Base-by-base conservation (phyloP, 768 basidiomycete species). In the Xerocomellus chrysenteron region DNA sequence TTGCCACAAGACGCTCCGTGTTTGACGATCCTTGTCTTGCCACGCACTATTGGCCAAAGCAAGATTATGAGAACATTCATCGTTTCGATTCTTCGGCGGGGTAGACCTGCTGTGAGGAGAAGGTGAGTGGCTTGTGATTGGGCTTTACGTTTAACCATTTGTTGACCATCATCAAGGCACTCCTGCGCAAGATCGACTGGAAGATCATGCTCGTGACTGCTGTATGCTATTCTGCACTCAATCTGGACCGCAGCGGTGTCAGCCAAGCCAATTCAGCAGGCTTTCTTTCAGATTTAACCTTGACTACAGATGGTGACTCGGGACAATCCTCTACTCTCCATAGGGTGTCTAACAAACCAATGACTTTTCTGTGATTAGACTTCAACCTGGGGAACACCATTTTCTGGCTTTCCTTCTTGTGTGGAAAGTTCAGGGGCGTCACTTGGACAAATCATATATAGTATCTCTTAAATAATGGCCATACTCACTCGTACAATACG, bases 21-120 rank as follows among this genome's bases (percentile, higher is more conserved):
- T 83, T 74, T 62, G 81, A 83, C 50, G 78, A 83, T 55, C 77
- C 78, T 16, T 59, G 71, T 39, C 68, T 80, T 16, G 55, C 54
- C 7, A 21, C 10, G 10, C 43, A 33, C 42, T 61, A 65, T 45
- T 79, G 75, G 78, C 83, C 82, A 1, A 80, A 75, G 49, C 56
- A 71, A 1, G 72, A 77, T 4, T 82, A 82, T 46, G 83, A 86
- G 66, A 83, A 82, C 60, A 56, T 79, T 21, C 80, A 80, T 50
- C 75, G 83, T 6, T 84, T 86, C 50, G 79, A 86, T 57, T 75
- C 80, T 0, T 71, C 70, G 42, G 80, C 79, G 39, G 75, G 85
- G 14, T 87, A 85, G 85, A 84, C 84, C 3, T 74, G 75, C 50
- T 67, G 77, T 39, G 83, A 86, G 64, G 82, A 86, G 64, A 72